phyloP scores from a whole-genome alignment of 1,284 basidiomycete species.

The Caloboletus firmus region DNA sequence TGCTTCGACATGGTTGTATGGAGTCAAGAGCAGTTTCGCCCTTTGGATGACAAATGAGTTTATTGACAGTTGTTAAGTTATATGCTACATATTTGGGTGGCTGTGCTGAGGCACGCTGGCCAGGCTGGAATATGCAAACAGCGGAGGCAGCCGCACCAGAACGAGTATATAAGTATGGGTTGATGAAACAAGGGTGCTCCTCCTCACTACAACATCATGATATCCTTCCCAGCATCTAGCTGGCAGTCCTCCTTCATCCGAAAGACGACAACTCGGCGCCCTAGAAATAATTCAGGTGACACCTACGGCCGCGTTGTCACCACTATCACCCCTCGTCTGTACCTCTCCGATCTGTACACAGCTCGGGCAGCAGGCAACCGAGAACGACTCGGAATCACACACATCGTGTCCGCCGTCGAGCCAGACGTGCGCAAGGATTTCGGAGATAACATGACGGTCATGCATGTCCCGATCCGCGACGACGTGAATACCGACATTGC shows the following conservation, averaged over 20 bases:
- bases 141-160: background rate
- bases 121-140: background rate
- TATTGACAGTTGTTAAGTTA: slow-evolving; percentile 26
- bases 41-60: background rate
- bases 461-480: slow-evolving; percentile 62
- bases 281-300: slow-evolving; percentile 4
- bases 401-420: slow-evolving; percentile 64
- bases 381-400: slow-evolving; percentile 60
- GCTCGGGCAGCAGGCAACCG: slow-evolving; percentile 51
- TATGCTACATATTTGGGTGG: slow-evolving; percentile 8
- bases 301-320: slow-evolving; percentile 40
- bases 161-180: background rate
- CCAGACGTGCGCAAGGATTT: slow-evolving; percentile 47
- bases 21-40: slow-evolving; percentile 1
- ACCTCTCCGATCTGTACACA: slow-evolving; percentile 61
- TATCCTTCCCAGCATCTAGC: slow-evolving; percentile 31
- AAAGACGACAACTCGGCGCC: slow-evolving; percentile 17
- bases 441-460: slow-evolving; percentile 45
- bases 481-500: slow-evolving; percentile 54
- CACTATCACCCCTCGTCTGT: slow-evolving; percentile 60
- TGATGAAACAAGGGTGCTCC: background rate
- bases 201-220: slow-evolving; percentile 22
- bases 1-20: slow-evolving; percentile 74
- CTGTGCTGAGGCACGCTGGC: slow-evolving; percentile 8
- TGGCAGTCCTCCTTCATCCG: slow-evolving; percentile 32